Evolutionary conservation across 305 asterid genomes (phyloP), one percentile per base, ranked within the genome.

Genomic region (Fraxinus angustifolia): DNA sequence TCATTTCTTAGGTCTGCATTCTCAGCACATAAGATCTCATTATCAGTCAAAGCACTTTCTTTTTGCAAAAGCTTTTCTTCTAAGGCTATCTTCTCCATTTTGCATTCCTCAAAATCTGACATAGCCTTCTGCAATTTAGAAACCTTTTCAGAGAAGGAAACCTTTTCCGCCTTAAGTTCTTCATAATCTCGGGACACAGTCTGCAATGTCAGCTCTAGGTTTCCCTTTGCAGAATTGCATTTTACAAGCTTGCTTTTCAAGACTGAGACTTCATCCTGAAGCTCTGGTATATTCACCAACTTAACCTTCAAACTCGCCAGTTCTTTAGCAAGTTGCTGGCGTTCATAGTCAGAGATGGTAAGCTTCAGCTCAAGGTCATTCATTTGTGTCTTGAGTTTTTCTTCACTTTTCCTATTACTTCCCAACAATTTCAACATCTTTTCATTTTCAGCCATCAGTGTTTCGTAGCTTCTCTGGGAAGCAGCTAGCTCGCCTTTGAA

Each of bases 341-440:
- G 85, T 80, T 94, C 94, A 62, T 90, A 92, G 53, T 92, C 89
- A 4, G 92, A 88, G 78, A 94, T 86, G 21, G 97, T 93, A 56
- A 88, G 93, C 89, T 93, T 93, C 87, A 91, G 76, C 79, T 93
- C 98, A 80, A 92, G 92, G 53, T 91, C 95, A 81, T 88, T 92
- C 68, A 90, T 40, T 3, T 83, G 84, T 3, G 91, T 86, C 90
- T 87, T 93, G 74, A 92, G 87, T 78, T 89, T 91, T 60, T 92
- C 97, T 83, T 93, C 98, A 17, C 79, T 78, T 80, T 76, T 89
- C 87, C 89, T 91, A 76, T 89, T 88, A 86, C 76, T 88, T 30
- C 88, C 89, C 84, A 91, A 19, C 82, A 31, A 77, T 67, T 88
- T 92, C 82, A 81, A 84, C 76, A 70, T 68, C 73, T 85, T 89